These are phyloP conservation scores for Leucaena leucocephala DNA, from an alignment of 306 rosid genomes.

Conservation along the genomic window DNA sequence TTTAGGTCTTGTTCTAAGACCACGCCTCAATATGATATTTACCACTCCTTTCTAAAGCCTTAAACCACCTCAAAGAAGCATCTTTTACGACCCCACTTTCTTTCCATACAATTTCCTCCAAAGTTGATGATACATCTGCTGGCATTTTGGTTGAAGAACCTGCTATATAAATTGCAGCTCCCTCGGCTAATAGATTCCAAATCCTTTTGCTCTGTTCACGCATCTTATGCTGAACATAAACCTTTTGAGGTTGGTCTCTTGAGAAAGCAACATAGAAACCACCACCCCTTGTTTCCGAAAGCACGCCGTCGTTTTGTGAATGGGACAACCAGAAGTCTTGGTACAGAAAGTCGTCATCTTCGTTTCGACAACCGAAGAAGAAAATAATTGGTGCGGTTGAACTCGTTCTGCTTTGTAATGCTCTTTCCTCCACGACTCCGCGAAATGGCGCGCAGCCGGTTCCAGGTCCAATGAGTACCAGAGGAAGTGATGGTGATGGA, in stretches of 20 bases:
- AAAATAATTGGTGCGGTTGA: constrained; percentile 73
- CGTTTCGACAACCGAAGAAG: constrained; percentile 84
- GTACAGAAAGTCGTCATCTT: constrained; percentile 75
- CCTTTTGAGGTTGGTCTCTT: constrained; percentile 78
- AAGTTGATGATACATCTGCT: constrained; percentile 72
- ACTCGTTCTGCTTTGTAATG: constrained; percentile 51
- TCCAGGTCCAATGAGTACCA: constrained; percentile 90
- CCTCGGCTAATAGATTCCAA: constrained; percentile 71
- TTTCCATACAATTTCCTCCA: constrained; percentile 69
- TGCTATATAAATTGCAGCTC: constrained; percentile 83
- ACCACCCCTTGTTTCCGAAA: constrained; percentile 79
- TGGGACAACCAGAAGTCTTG: constrained; percentile 75
- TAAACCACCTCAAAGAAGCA: constrained; percentile 73
- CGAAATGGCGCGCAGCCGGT: constrained; percentile 93
- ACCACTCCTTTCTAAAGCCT: constrained; percentile 68
- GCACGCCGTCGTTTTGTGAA: constrained; percentile 60
- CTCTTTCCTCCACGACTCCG: constrained; percentile 88
- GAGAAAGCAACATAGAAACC: constrained; percentile 92
- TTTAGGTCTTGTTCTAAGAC: constrained; percentile 46
- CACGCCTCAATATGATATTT: constrained; percentile 85
- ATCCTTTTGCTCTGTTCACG: constrained; percentile 63
- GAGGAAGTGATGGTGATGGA: constrained; percentile 80
- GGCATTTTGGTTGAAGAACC: constrained; percentile 98
- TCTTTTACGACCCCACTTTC: constrained; percentile 70
- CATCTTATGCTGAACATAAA: constrained; percentile 93